A percentile compares a stretch with the other conserved stretches of the same genome.
phyloP scores from a whole-genome alignment of 2,329 filamentous ascomycete genomes.

The Pseudogymnoascus pannorum region DNA sequence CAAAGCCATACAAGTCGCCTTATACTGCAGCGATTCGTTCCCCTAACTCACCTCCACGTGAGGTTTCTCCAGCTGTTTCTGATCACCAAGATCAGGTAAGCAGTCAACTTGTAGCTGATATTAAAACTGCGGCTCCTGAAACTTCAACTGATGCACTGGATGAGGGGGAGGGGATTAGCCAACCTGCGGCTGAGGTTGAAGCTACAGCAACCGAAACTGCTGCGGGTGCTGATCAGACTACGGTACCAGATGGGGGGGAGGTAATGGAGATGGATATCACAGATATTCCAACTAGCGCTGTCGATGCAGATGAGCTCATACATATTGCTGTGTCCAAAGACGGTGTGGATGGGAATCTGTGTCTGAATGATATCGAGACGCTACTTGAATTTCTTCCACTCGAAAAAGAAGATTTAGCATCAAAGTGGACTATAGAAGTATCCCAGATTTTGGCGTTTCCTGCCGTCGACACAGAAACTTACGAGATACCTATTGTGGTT shows the following conservation, averaged over 20 bases:
- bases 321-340: neutral
- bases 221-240: constrained; percentile 18
- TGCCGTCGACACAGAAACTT: neutral
- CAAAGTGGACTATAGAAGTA: neutral
- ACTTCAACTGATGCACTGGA: neutral
- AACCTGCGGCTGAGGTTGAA: neutral
- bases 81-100: constrained; percentile 19
- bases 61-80: constrained; percentile 17
- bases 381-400: neutral
- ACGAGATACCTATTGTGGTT: neutral
- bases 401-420: neutral
- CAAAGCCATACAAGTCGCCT: constrained; percentile 10
- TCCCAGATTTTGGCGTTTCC: neutral
- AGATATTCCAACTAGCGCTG: neutral
- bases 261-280: constrained; percentile 25
- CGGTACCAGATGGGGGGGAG: constrained; percentile 21
- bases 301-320: neutral
- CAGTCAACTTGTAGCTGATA: constrained; percentile 23
- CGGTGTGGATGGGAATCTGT: constrained; percentile 7
- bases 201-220: constrained; percentile 13
- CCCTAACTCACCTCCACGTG: constrained; percentile 10
- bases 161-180: too few relatives aligned
- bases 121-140: constrained; percentile 14
- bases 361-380: neutral
- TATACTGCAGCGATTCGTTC: constrained; percentile 9